A percentile compares a stretch with the other conserved stretches of the same genome.
These are phyloP conservation scores for Panellus pusillus DNA, from an alignment of 768 basidiomycete species.

Conservation along the genomic window DNA sequence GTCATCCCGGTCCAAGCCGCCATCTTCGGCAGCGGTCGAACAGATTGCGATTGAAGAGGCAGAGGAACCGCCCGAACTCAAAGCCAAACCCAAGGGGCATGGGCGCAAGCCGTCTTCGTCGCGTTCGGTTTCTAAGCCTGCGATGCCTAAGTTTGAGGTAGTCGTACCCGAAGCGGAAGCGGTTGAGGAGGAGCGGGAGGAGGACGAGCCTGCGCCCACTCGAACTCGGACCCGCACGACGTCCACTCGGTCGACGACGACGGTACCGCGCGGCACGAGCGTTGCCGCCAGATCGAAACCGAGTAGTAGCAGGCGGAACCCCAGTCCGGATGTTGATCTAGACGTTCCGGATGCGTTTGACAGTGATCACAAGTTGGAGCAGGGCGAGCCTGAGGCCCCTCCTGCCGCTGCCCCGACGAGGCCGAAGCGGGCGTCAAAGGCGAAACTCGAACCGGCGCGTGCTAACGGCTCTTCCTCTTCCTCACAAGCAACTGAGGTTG, in stretches of 20 bases:
- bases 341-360: neutral
- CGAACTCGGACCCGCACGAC: slow-evolving; percentile 8
- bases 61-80: neutral
- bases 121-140: slow-evolving; percentile 11
- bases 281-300: slow-evolving; percentile 13
- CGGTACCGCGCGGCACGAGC: slow-evolving; percentile 9
- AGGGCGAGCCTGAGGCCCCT: neutral
- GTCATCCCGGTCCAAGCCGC: slow-evolving; percentile 7
- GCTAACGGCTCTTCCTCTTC: neutral
- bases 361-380: neutral
- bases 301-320: slow-evolving; percentile 8
- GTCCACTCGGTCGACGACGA: slow-evolving; percentile 5
- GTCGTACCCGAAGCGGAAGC: neutral
- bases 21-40: slow-evolving; percentile 1
- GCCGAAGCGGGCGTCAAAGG: neutral
- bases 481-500: neutral
- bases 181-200: slow-evolving; percentile 11
- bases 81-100: neutral
- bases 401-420: neutral
- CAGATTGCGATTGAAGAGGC: neutral
- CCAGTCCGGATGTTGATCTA: slow-evolving; percentile 4
- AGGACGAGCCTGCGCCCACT: slow-evolving; percentile 1
- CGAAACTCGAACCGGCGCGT: slow-evolving; percentile 2
- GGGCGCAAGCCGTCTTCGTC: slow-evolving; percentile 12
- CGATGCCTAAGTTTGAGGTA: slow-evolving; percentile 9